Conservation (phyloP, 2,329 filamentous ascomycete genomes). For the Pochonia chlamydosporia region DNA sequence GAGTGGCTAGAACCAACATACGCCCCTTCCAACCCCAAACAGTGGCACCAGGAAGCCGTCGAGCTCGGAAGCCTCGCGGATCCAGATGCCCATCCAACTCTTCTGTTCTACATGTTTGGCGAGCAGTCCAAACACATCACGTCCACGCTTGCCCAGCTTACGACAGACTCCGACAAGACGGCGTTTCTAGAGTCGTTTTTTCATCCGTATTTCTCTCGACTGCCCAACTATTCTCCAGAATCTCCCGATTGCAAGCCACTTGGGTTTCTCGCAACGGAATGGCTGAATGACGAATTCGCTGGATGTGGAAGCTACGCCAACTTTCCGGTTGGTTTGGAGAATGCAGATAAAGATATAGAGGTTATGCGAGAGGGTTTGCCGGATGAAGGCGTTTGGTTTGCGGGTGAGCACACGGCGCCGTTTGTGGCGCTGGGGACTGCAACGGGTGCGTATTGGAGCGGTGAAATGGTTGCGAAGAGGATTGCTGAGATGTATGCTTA, state of each 20-base stretch:
- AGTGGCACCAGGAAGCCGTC: slow-evolving; percentile 72
- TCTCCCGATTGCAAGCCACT: slow-evolving; percentile 55
- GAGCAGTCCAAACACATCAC: slow-evolving; percentile 53
- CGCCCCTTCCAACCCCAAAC: slow-evolving; percentile 51
- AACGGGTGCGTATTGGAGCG: slow-evolving; percentile 89
- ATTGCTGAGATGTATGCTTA: slow-evolving; percentile 50
- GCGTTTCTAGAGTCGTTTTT: slow-evolving; percentile 61
- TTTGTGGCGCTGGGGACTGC: slow-evolving; percentile 85
- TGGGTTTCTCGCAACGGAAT: slow-evolving; percentile 64
- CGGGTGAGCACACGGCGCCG: slow-evolving; percentile 84
- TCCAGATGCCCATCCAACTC: slow-evolving; percentile 63
- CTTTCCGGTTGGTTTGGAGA: slow-evolving; percentile 69
- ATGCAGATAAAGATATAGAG: slow-evolving; percentile 68
- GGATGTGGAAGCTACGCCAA: slow-evolving; percentile 81
- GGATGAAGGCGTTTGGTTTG: slow-evolving; percentile 71
- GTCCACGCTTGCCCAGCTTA: slow-evolving; percentile 32
- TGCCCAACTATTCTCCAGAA: slow-evolving; percentile 58
- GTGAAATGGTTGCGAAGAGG: slow-evolving; percentile 67
- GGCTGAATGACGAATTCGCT: slow-evolving; percentile 72
- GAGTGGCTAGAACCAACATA: slow-evolving; percentile 73
- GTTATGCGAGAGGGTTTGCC: slow-evolving; percentile 57
- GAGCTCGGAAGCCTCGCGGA: slow-evolving; percentile 65
- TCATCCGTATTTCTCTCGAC: slow-evolving; percentile 67
- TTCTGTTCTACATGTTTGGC: slow-evolving; percentile 78
- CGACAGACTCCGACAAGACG: slow-evolving; percentile 41